phyloP scores from a whole-genome alignment of 805 yeast genomes.

The Kodamaea kaohsiungensis region DNA sequence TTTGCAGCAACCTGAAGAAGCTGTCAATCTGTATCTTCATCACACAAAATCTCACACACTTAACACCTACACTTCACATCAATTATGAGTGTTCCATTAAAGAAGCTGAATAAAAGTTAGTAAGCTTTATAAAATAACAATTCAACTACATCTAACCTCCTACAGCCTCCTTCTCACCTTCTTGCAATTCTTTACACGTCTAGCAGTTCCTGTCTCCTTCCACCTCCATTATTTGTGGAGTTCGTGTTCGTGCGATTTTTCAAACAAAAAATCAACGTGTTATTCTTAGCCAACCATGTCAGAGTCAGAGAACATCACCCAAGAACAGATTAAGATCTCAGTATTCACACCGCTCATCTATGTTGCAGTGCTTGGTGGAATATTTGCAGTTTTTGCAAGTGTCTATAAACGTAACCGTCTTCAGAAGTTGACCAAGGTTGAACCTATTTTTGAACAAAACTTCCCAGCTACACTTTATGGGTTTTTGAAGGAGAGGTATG shows the following conservation, averaged over 20 bases:
- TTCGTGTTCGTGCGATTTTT: slow-evolving; percentile 1
- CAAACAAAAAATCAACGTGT: slow-evolving; percentile 10
- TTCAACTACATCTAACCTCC: too few relatives aligned
- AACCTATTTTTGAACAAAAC: slow-evolving; percentile 75
- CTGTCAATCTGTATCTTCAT: too few relatives aligned
- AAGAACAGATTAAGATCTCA: slow-evolving; percentile 36
- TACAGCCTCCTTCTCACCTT: too few relatives aligned
- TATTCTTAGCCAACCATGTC: slow-evolving; percentile 16
- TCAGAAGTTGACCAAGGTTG: slow-evolving; percentile 54
- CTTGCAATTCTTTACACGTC: too few relatives aligned
- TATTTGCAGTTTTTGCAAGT: slow-evolving; percentile 68
- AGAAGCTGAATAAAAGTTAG: too few relatives aligned
- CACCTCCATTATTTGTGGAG: not conserved
- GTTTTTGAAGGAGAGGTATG: slow-evolving; percentile 51
- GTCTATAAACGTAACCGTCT: slow-evolving; percentile 61
- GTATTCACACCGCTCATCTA: slow-evolving; percentile 71
- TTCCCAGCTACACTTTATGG: slow-evolving; percentile 63
- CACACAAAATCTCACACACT: too few relatives aligned
- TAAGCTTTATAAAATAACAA: too few relatives aligned
- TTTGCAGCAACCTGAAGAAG: too few relatives aligned
- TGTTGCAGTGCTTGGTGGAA: slow-evolving; percentile 64
- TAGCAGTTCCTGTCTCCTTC: not conserved
- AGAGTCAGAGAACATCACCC: slow-evolving; percentile 18
- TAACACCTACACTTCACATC: too few relatives aligned
- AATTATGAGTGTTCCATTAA: too few relatives aligned